A percentile compares a stretch with the other conserved stretches of the same genome.
Conservation (phyloP, 805 yeast genomes). For the Kodamaea laetipori region DNA sequence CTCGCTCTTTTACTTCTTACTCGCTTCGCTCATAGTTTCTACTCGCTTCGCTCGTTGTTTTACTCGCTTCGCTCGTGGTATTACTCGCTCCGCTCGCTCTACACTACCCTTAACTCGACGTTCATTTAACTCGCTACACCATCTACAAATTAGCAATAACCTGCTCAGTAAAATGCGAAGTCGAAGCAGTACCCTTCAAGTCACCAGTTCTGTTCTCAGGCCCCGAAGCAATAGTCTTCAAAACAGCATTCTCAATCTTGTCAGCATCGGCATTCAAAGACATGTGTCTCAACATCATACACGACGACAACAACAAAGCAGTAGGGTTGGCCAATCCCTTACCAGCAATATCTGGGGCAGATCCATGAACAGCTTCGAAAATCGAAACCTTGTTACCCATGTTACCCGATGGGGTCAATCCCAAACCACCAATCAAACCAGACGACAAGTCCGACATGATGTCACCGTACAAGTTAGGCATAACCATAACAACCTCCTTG, state of each 20-base stretch:
- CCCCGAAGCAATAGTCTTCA: slow-evolving; percentile 90
- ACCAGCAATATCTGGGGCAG: slow-evolving; percentile 99
- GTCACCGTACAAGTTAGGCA: slow-evolving; percentile 99
- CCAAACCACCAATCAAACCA: slow-evolving; percentile 98
- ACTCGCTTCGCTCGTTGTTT: no score
- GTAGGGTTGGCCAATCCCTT: slow-evolving; percentile 99
- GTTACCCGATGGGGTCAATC: slow-evolving; percentile 98
- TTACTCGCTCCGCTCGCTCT: no score
- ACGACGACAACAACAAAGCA: slow-evolving; percentile 90
- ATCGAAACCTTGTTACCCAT: slow-evolving; percentile 98
- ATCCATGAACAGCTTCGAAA: slow-evolving; percentile 99
- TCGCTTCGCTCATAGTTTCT: no score
- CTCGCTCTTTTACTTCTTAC: no score
- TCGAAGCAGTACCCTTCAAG: slow-evolving; percentile 88
- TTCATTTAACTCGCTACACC: slow-evolving; percentile 8
- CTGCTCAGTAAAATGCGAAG: slow-evolving; percentile 87
- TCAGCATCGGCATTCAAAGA: slow-evolving; percentile 79
- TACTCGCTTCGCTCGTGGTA: no score
- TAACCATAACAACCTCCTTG: slow-evolving; percentile 89
- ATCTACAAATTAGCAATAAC: slow-evolving; percentile 74
- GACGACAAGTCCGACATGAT: slow-evolving; percentile 97
- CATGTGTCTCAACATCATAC: slow-evolving; percentile 99
- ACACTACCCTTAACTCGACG: slow-evolving; percentile 11
- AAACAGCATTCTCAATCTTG: slow-evolving; percentile 84
- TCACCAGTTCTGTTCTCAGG: slow-evolving; percentile 96